These are phyloP conservation scores for Saccharum spontaneum DNA, from an alignment of 176 grass and related monocot species.

Conservation along the genomic window DNA sequence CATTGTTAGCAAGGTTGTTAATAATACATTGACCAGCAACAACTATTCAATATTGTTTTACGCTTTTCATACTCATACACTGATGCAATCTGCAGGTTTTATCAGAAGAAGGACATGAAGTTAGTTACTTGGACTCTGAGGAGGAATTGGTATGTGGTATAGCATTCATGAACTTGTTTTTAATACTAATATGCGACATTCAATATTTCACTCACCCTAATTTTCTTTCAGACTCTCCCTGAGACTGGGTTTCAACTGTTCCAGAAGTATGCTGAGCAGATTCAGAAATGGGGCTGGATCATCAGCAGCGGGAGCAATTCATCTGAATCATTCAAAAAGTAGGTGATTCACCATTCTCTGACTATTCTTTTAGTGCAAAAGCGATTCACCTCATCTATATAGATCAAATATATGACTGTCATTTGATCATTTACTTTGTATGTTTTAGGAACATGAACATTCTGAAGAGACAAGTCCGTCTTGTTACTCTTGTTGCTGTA, in stretches of 20 bases:
- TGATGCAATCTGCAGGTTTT: constrained; percentile 60
- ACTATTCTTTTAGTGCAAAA: background rate
- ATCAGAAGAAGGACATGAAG: constrained; percentile 51
- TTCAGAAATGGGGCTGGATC: constrained; percentile 91
- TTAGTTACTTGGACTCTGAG: constrained; percentile 71
- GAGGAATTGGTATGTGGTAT: constrained; percentile 70
- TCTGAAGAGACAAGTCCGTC: constrained; percentile 60
- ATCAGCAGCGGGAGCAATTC: constrained; percentile 54
- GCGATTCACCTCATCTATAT: background rate
- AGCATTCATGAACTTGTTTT: background rate
- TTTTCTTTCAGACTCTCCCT: constrained; percentile 64
- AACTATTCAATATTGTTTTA: constrained; percentile 10
- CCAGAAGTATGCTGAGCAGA: constrained; percentile 80
- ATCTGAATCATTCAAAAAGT: constrained; percentile 76
- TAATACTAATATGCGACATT: background rate
- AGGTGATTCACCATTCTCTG: constrained; percentile 27
- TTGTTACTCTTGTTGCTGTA: constrained; percentile 85
- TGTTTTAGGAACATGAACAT: constrained; percentile 85
- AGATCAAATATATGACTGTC: background rate
- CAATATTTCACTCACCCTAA: constrained; percentile 8
- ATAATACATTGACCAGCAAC: constrained; percentile 26
- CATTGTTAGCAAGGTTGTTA: constrained; percentile 74
- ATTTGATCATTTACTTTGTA: constrained; percentile 30
- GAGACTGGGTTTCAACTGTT: constrained; percentile 88
- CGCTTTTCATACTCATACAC: constrained; percentile 11